phyloP scores from a whole-genome alignment of 495 filamentous ascomycete species.

The Penicillium goetzii region DNA sequence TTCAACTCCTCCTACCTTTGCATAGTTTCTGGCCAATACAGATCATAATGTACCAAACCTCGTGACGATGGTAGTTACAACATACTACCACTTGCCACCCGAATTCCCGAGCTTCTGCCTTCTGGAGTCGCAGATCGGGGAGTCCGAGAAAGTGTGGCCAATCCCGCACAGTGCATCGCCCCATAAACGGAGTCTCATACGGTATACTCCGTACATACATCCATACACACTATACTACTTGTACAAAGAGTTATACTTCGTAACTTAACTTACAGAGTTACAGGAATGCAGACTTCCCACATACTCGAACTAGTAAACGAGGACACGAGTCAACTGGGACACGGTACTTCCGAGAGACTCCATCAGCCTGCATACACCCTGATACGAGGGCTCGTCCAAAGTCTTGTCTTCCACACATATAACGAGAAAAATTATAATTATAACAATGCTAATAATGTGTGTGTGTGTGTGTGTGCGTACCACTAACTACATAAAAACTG shows the following conservation, averaged over 20 bases:
- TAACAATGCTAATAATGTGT: neutral
- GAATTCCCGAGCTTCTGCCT: constrained; percentile 10
- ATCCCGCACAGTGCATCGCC: constrained; percentile 7
- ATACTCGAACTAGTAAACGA: neutral
- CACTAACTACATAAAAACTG: neutral
- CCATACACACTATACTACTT: neutral
- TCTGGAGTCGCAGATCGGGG: constrained; percentile 27
- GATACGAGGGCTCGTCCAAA: constrained; percentile 14
- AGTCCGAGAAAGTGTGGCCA: constrained; percentile 24
- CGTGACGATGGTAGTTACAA: neutral
- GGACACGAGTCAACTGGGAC: neutral
- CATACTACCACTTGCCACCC: constrained; percentile 17
- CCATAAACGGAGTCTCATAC: constrained; percentile 1
- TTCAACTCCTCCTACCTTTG: constrained; percentile 10
- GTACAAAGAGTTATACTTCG: neutral
- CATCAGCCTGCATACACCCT: constrained; percentile 29
- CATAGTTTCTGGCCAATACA: neutral
- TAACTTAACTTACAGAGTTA: neutral
- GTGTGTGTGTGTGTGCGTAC: neutral
- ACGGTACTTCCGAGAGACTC: constrained; percentile 20
- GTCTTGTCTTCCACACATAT: neutral
- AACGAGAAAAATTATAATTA: neutral
- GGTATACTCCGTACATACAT: constrained; percentile 1
- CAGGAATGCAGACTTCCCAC: neutral
- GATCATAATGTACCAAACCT: neutral